Percentiles rank a stretch among this genome's conserved stretches.
Evolutionary conservation across 306 rosid species (phyloP).

Genomic region (Ormosia emarginata): DNA sequence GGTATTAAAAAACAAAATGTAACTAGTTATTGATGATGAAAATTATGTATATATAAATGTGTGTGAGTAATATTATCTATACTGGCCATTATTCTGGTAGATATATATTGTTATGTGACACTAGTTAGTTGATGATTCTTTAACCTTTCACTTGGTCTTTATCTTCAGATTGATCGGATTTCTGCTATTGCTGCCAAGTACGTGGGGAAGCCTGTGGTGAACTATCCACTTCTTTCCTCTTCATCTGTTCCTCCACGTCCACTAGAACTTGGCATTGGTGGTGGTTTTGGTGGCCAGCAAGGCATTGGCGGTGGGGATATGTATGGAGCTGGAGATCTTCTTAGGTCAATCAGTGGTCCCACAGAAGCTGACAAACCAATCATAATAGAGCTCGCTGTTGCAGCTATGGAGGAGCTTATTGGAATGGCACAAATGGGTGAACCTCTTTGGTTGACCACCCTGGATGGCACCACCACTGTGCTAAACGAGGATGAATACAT

Average conservation of each 20-base stretch:
- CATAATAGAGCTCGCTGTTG: slow-evolving; percentile 89
- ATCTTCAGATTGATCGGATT: slow-evolving; percentile 74
- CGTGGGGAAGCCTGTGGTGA: slow-evolving; percentile 83
- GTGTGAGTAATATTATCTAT: no score
- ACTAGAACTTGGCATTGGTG: slow-evolving; percentile 63
- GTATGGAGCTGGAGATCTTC: slow-evolving; percentile 75
- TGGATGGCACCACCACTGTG: slow-evolving; percentile 54
- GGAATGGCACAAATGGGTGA: slow-evolving; percentile 94
- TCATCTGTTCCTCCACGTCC: slow-evolving; percentile 66
- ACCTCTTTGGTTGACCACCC: slow-evolving; percentile 80
- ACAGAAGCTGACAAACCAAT: slow-evolving; percentile 82
- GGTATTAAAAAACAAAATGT: no score
- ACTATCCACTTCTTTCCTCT: slow-evolving; percentile 72
- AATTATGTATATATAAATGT: no score
- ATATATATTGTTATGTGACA: background rate
- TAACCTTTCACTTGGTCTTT: background rate
- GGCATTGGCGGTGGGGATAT: slow-evolving; percentile 66
- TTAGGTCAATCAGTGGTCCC: slow-evolving; percentile 64
- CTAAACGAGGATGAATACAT: slow-evolving; percentile 83
- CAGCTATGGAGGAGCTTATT: slow-evolving; percentile 88
- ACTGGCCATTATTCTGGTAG: background rate
- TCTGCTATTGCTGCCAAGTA: slow-evolving; percentile 93
- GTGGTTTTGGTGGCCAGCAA: slow-evolving; percentile 53
- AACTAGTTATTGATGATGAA: no score
- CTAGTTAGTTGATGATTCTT: background rate